Evolutionary conservation across 2,329 filamentous ascomycete genomes (phyloP), one percentile per base, ranked within the genome.

Genomic region (Nannizziopsis arthrosporioides): DNA sequence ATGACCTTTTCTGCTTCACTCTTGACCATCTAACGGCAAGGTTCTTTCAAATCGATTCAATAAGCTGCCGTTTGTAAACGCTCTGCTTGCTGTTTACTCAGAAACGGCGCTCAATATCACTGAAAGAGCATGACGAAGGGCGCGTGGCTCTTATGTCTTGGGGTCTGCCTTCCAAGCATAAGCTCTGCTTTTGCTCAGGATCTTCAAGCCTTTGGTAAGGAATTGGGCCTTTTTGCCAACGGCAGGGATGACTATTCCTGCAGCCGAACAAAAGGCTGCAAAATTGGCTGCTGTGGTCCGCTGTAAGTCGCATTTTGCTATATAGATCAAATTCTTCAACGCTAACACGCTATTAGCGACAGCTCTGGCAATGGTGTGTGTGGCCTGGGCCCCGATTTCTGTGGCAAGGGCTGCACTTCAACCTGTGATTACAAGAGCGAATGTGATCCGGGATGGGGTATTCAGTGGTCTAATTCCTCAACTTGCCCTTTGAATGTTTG

Each of bases 401-500:
- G 59, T 45, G 56, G 51, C 19, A 37, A 53, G 12, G 48, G 40
- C 17, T 63, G 56, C 36, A 54, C 54, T 15, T 56, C 55, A 10
- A 53, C 47, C 17, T 66, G 64, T 15, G 32, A 53, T 18, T 41
- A 49, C 22, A 61, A 61, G 17, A 48, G 52, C 0, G 56, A 62
- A 17, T 66, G 63, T 38, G 54, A 65, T 19, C 61, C 62, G 2
- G 61, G 59, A 2, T 61, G 54, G 52, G 61, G 60, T 0, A 22
- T 48, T 1, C 37, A 60, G 35, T 64, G 53, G 30, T 56, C 54
- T 12, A 40, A 53, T 30, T 42, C 52, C 1, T 19, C 45, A 15
- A 53, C 52, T 27, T 67, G 64, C 40, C 64, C 64, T 1, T 53
- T 67, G 0, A 64, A 67, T 9, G 64, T 67, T 0, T 68, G 66